phyloP scores from a whole-genome alignment of 2,329 filamentous ascomycete genomes.

The Ceratocystis harringtonii region DNA sequence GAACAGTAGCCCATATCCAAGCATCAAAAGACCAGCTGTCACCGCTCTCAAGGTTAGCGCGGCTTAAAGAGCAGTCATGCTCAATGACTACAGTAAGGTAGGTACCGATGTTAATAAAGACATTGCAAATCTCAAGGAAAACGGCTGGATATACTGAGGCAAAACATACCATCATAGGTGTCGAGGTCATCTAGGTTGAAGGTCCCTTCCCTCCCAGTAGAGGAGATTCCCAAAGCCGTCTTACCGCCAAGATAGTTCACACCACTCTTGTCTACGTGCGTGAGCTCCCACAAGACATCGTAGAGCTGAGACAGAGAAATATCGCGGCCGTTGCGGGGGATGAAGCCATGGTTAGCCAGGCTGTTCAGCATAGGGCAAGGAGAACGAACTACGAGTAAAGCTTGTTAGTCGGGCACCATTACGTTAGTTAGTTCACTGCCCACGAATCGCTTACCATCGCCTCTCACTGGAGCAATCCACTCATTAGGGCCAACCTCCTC shows the following conservation, averaged over 20 bases:
- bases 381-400: constrained; percentile 14
- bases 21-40: constrained; percentile 24
- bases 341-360: constrained; percentile 20
- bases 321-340: constrained; percentile 18
- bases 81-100: constrained; percentile 22
- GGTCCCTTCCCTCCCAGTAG: constrained; percentile 22
- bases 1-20: constrained; percentile 21
- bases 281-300: constrained; percentile 12
- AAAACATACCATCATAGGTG: constrained; percentile 19
- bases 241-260: constrained; percentile 18
- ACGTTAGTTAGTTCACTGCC: background rate
- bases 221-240: constrained; percentile 19
- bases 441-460: constrained; percentile 9
- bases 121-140: background rate
- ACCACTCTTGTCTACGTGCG: constrained; percentile 17
- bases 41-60: constrained; percentile 23
- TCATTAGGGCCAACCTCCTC: background rate
- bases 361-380: constrained; percentile 21
- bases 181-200: constrained; percentile 23
- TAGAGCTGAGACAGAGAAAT: constrained; percentile 15
- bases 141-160: background rate
- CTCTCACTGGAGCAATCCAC: constrained; percentile 16
- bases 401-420: background rate
- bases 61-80: constrained; percentile 24
- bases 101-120: background rate